Evolutionary conservation across 2,329 filamentous ascomycete species (phyloP), one percentile per base, ranked within the genome.

Genomic region (Colletotrichum coccodes): DNA sequence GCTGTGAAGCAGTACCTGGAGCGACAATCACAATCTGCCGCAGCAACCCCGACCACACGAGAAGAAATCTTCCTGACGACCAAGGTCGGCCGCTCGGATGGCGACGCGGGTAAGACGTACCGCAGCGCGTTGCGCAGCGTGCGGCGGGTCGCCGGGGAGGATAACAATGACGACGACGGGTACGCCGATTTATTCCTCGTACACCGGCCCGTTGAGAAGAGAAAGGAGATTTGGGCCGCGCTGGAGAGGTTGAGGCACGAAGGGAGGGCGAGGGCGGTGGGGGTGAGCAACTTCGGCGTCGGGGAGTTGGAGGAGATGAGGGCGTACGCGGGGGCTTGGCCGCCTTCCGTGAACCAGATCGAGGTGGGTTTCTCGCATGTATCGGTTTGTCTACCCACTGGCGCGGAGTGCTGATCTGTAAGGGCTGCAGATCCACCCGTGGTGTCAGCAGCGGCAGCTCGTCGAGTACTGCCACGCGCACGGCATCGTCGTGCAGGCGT

Each of bases 111-210:
- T 7, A 83, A 83, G 28, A 89, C 87, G 7, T 92, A 93, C 75
- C 75, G 86, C 67, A 87, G 84, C 70, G 80, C 88, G 14, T 73
- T 89, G 23, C 86, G 89, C 7, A 92, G 90, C 72, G 88, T 94
- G 38, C 80, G 86, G 72, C 91, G 89, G 77, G 84, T 92, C 46
- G 86, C 70, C 8, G 80, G 80, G 2, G 34, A 36, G 2, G 34
- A 36, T 21, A 32, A 7, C 23, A 12, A 16, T 11, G 26, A 46
- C 9, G 30, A 7, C 6, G 81, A 85, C 54, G 90, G 90, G 57
- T 93, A 93, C 75, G 88, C 93, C 5, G 91, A 94, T 79, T 76
- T 94, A 49, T 91, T 94, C 73, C 79, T 94, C 65, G 90, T 94
- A 61, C 92, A 94, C 76, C 88, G 86, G 66, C 85, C 91, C 14